Evolutionary conservation across 768 basidiomycete genomes (phyloP), one percentile per base, ranked within the genome.

Genomic region (Tremella yokohamensis): DNA sequence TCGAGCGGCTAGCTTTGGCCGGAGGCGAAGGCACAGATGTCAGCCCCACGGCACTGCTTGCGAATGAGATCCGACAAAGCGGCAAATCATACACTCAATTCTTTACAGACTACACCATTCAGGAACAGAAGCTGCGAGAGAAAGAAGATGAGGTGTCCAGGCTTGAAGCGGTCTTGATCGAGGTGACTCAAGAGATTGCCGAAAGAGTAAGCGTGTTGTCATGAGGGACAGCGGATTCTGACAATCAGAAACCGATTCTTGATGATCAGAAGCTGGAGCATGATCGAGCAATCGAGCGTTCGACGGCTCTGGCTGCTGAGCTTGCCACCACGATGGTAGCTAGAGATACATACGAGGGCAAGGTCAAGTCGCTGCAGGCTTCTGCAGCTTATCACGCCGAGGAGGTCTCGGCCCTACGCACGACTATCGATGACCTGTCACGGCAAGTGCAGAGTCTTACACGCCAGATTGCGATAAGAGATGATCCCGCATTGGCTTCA

Each of bases 1-100:
- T 75, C 13, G 73, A 74, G 52, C 51, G 66, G 29, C 53, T 77
- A 19, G 66, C 71, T 8, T 42, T 69, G 25, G 74, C 69, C n/a
- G 56, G 62, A 11, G 72, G 80, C 79, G 6, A 84, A 83, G 37
- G 84, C 82, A 44, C 73, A 78, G 84, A 85, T 44, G 78, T 92
- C 16, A 91, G 89, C 69, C 90, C 93, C 1, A 89, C 92, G 0
- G 88, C 93, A 12, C 86, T 87, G 3, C 84, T 94, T 79, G 90
- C 87, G 7, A 85, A 85, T 77, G 84, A 81, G 61, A 83, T 86
- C 19, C 90, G 92, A 78, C 85, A 84, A 74, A 83, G 81, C 25
- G 78, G 79, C 3, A 89, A 88, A 81, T 88, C 88, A 0, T 94
- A 94, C 78, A 94, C 94, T 0, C 89, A 96, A 69, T 86, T 98